Evolutionary conservation across 257 asterid genomes (phyloP).

Genomic region (Fraxinus cuspidata): DNA sequence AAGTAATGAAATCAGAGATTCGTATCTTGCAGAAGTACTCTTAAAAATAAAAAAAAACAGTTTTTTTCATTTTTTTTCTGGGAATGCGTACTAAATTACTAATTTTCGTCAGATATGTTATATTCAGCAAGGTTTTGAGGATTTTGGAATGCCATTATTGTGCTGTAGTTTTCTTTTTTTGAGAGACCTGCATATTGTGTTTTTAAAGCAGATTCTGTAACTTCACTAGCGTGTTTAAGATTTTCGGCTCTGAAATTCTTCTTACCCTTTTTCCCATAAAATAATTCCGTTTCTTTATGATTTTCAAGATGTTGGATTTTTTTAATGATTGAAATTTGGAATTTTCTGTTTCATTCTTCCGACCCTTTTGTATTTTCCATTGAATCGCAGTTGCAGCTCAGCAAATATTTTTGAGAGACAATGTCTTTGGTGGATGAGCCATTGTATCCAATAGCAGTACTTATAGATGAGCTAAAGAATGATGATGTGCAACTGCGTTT

Average conservation of each 20-base stretch:
- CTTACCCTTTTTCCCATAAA: not conserved
- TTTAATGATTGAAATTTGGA: not conserved
- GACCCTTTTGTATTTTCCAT: not conserved
- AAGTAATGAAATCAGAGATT: constrained; percentile 7
- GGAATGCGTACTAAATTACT: not conserved
- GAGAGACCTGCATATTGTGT: not conserved
- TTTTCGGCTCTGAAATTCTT: not conserved
- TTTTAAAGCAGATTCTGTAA: not conserved
- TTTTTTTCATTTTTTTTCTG: not conserved
- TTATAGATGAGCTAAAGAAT: constrained; percentile 90
- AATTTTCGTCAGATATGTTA: not conserved
- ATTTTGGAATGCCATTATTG: constrained; percentile 8
- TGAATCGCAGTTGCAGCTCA: constrained; percentile 23
- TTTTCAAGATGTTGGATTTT: not conserved
- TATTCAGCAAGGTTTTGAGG: not conserved
- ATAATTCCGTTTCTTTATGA: not conserved
- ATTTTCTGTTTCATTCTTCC: not conserved
- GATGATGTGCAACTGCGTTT: constrained; percentile 84
- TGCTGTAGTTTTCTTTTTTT: not conserved
- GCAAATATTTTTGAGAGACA: constrained; percentile 21
- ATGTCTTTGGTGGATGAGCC: constrained; percentile 97
- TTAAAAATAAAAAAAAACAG: not conserved
- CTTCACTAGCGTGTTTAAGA: not conserved
- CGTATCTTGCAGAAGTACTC: not conserved
- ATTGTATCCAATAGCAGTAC: constrained; percentile 89